Evolutionary conservation across 164 flowering plant species (phyloP), one percentile per base, ranked within the genome.

Genomic region (Stephania japonica): DNA sequence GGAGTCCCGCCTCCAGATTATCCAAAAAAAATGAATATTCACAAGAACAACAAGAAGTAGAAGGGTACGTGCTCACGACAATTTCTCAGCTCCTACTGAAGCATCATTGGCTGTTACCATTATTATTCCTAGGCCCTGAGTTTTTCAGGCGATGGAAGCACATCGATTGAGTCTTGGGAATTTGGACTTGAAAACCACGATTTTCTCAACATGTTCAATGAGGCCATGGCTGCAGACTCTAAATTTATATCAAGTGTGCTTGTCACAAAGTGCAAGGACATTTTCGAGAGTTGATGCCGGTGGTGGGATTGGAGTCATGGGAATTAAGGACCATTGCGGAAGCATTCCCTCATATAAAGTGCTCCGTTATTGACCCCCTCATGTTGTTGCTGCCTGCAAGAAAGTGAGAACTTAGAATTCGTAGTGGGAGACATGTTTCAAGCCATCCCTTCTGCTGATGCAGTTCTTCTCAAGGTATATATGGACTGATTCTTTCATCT

Each of bases 341-440:
- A 19, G 79, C 81, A 1, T 82, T 74, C 71, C 85, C 85, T 10
- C 43, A 78, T 32, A 13, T 82, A 41, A 80, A 76, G 21, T 84
- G 83, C 62, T 68, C 67, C 1, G 83, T 80, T 12, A 42, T 79
- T 72, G 85, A 84, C 21, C 77, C 5, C 85, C 85, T 27, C 77
- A 74, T 24, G 80, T 79, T 2, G 76, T 78, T 21, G 71, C 71
- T 1, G 32, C 26, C 47, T 73, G 79, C 61, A 44, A 16, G 77
- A n/a, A 25, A 69, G 14, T 63, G 10, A 38, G 26, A 76, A 75
- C 25, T 32, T 81, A 47, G 65, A 68, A 0, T 78, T 23, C 47
- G 74, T 83, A 66, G 80, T 61, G 16, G 83, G 81, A 7, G 80
- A 78, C 65, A 80, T 80, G 83, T 83, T 83, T 65, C 25, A 74